Base-by-base conservation (phyloP, 169 alveolate species). In the Amoebophrya sp. region DNA sequence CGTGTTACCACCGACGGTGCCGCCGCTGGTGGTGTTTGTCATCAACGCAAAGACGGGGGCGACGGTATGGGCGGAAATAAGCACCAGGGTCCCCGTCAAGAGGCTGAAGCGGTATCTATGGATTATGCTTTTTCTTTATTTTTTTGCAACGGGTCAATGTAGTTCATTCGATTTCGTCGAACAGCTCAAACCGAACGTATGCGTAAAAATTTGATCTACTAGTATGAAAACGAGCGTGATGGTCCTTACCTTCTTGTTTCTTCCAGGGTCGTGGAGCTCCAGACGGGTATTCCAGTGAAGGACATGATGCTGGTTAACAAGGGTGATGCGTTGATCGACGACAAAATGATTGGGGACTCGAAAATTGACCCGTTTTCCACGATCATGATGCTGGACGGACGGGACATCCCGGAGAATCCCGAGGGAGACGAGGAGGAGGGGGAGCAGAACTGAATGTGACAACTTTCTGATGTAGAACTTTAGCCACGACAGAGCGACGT, bases 41-140 rank as follows among this genome's bases (percentile, higher is more conserved):
- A 66, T 66, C 83, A 66, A 66, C 35, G 83, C 83, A 2, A 66
- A 66, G 83, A 66, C 83, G 0, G 83, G 83, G 18, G 83, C 83
- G 7, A 66, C 83, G 39, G 83, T 66, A 3, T 66, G 35, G 12
- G 83, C 83, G 83, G 83, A 66, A 66, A 25, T 66, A 0, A 66
- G 83, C 83, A 66, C 83, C 29, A 66, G 18, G 18, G 83, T 66
- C 32, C 83, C 18, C 32, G 83, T 66, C 35, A 25, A 2, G 35
- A 66, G 83, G 83, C 35, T 66, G 83, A 66, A 66, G 18, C 1
- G 83, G 83, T 66, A 66, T 7, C 0, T 66, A 25, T 25, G 83
- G 35, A 0, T n/a, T 25, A 47, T 18, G 18, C 18, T 7, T 47
- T 47, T 7, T 47, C 66, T 47, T 47, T 47, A 18, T 47, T 18